Conservation (phyloP, 2,329 filamentous ascomycete genomes). For the Talaromyces sp. region DNA sequence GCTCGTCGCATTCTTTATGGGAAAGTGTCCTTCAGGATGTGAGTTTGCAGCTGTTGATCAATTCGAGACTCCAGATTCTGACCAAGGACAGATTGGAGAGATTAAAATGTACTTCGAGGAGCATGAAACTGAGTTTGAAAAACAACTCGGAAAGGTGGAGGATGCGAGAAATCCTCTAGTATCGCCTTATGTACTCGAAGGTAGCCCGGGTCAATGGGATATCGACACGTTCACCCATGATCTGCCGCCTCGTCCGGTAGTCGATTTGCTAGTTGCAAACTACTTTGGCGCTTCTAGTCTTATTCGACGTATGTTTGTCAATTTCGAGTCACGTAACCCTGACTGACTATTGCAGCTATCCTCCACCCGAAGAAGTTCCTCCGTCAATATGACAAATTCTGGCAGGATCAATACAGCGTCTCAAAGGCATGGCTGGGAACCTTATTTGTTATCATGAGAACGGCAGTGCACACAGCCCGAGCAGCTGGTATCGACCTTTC, state of each 20-base stretch:
- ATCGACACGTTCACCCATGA: constrained; percentile 14
- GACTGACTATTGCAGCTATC: constrained; percentile 7
- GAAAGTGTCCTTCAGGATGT: constrained; percentile 18
- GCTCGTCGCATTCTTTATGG: constrained; percentile 16
- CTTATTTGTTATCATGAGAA: constrained; percentile 58
- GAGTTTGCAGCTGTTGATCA: not conserved
- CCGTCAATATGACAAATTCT: constrained; percentile 55
- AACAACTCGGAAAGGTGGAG: constrained; percentile 14
- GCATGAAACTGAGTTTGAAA: constrained; percentile 13
- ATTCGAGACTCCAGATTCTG: not conserved
- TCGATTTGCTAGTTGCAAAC: constrained; percentile 13
- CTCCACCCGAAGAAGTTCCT: constrained; percentile 18
- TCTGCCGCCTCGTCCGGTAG: constrained; percentile 11
- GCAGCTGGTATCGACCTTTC: constrained; percentile 55
- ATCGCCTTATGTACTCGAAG: constrained; percentile 10
- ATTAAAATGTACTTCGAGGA: constrained; percentile 18
- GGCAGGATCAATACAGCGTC: constrained; percentile 51
- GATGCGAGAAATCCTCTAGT: constrained; percentile 9
- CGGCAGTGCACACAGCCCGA: constrained; percentile 55
- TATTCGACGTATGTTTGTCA: constrained; percentile 10
- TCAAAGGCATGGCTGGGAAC: constrained; percentile 47
- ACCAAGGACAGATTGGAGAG: constrained; percentile 13
- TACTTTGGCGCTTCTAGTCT: constrained; percentile 13
- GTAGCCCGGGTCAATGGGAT: constrained; percentile 13
- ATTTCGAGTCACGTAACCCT: not conserved